These are phyloP conservation scores for Lactifluus subvellereus DNA, from an alignment of 768 basidiomycete genomes.

Conservation along the genomic window DNA sequence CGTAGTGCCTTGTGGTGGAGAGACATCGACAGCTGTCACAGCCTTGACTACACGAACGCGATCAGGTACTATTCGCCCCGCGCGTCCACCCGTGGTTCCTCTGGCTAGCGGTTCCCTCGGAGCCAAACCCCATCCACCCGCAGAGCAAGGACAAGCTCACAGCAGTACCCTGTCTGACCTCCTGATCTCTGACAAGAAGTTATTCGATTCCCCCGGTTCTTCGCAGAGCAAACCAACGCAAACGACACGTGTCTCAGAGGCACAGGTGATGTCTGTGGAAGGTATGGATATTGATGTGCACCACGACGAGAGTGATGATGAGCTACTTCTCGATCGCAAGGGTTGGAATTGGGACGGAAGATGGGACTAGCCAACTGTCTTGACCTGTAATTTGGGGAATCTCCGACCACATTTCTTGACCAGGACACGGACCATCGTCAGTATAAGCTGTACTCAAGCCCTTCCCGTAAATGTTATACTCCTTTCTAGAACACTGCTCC, in stretches of 20 bases:
- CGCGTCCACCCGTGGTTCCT: slow-evolving; percentile 14
- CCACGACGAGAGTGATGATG: slow-evolving; percentile 20
- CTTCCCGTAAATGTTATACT: not conserved
- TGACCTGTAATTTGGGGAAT: not conserved
- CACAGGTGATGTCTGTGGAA: not conserved
- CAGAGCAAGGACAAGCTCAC: slow-evolving; percentile 23
- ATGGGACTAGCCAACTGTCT: slow-evolving; percentile 9
- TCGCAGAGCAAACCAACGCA: not conserved
- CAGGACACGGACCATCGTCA: not conserved
- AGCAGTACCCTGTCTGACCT: not conserved
- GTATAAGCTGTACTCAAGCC: not conserved
- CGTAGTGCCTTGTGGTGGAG: not conserved
- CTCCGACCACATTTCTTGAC: not conserved
- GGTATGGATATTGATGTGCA: slow-evolving; percentile 5
- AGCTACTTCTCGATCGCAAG: slow-evolving; percentile 18
- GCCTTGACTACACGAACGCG: slow-evolving; percentile 23
- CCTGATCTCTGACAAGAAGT: not conserved
- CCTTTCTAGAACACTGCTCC: not conserved
- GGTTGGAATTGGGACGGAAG: slow-evolving; percentile 24
- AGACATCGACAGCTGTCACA: not conserved
- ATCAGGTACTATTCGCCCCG: slow-evolving; percentile 24
- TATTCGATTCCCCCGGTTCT: not conserved
- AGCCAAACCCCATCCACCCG: slow-evolving; percentile 21
- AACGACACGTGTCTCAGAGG: not conserved
- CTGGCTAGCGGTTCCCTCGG: not conserved